A percentile compares a stretch with the other conserved stretches of the same genome.
phyloP scores from a whole-genome alignment of 140 eudicot species.

The Flaveria floridana region DNA sequence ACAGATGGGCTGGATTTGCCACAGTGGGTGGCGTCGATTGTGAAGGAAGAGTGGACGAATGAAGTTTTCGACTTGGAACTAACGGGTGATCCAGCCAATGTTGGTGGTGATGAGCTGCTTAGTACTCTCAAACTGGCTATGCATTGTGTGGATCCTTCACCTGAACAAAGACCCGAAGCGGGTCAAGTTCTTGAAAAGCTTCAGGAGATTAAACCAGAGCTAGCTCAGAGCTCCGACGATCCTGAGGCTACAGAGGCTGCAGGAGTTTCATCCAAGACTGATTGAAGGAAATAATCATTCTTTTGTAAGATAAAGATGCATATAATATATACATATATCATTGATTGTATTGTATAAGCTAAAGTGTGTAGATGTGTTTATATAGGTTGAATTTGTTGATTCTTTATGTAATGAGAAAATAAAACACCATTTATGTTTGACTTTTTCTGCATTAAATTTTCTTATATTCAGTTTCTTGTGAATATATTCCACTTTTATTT shows the following conservation, averaged over 20 bases:
- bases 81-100: conserved; percentile 60
- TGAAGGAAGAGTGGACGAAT: conserved; percentile 94
- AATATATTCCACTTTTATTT: too few relatives aligned
- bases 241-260: conserved; percentile 20
- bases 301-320: conserved; percentile 32
- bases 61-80: conserved; percentile 87
- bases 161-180: conserved; percentile 70
- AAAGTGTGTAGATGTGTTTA: conserved; percentile 19
- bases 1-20: conserved; percentile 81
- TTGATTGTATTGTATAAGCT: conserved; percentile 10
- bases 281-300: conserved; percentile 30
- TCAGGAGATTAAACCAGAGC: conserved; percentile 69
- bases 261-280: conserved; percentile 37
- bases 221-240: conserved; percentile 36
- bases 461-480: too few relatives aligned
- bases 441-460: too few relatives aligned
- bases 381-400: conserved; percentile 26
- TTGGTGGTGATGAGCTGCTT: conserved; percentile 72
- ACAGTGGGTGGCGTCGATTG: conserved; percentile 88
- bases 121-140: conserved; percentile 67
- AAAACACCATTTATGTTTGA: conserved; percentile 12
- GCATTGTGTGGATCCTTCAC: conserved; percentile 86
- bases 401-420: conserved; percentile 31
- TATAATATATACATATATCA: conserved; percentile 8
- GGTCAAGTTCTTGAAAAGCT: conserved; percentile 67